Conservation (phyloP, 2,329 filamentous ascomycete genomes). For the Emericellopsis atlantica region DNA sequence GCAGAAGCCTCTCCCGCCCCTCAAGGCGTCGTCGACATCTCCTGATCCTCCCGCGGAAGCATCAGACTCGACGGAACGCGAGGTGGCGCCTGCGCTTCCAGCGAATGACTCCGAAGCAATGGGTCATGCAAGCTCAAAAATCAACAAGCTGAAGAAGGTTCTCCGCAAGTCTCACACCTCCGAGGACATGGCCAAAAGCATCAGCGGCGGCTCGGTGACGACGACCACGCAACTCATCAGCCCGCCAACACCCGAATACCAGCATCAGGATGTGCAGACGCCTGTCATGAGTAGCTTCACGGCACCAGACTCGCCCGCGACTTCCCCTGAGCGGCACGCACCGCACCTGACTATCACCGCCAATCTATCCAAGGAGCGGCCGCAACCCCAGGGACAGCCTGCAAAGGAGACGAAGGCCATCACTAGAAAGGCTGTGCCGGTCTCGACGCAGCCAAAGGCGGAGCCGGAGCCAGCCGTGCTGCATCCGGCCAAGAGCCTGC, state of each 20-base stretch:
- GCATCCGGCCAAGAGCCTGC: slow-evolving; percentile 10
- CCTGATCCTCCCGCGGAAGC: background rate
- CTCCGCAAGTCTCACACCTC: slow-evolving; percentile 11
- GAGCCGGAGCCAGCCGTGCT: slow-evolving; percentile 5
- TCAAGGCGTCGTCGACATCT: background rate
- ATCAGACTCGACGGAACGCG: background rate
- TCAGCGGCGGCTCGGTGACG: background rate
- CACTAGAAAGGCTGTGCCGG: slow-evolving; percentile 12
- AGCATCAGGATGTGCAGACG: slow-evolving; percentile 25
- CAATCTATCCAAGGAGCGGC: slow-evolving; percentile 6
- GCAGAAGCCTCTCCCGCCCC: slow-evolving; percentile 5
- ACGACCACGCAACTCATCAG: slow-evolving; percentile 10
- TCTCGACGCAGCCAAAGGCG: background rate
- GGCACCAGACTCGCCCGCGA: slow-evolving; percentile 31
- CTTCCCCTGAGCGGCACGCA: slow-evolving; percentile 20
- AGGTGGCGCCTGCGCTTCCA: slow-evolving; percentile 4
- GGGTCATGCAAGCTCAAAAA: slow-evolving; percentile 18
- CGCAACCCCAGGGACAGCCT: slow-evolving; percentile 6
- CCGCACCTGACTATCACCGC: slow-evolving; percentile 6
- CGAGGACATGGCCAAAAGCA: slow-evolving; percentile 8
- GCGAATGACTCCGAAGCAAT: slow-evolving; percentile 12
- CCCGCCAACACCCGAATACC: slow-evolving; percentile 37
- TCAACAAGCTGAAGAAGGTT: slow-evolving; percentile 16
- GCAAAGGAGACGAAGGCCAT: slow-evolving; percentile 8
- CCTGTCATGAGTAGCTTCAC: slow-evolving; percentile 20